Base-by-base conservation (phyloP, 768 basidiomycete species). In the Leccinum longicurvipes region DNA sequence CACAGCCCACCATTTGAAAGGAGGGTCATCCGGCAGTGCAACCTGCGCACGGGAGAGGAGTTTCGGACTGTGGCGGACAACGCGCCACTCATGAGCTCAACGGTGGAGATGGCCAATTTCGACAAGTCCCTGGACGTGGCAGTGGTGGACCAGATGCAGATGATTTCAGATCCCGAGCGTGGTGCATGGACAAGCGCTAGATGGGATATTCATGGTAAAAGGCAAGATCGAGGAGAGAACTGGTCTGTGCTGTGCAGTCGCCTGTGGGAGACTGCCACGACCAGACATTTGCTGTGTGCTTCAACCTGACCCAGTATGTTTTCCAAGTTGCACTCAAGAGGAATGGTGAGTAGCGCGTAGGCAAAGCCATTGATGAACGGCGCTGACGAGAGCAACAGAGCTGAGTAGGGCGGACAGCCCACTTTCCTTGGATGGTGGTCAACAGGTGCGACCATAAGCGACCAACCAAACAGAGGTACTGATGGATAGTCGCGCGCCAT, bases 71-170 rank as follows among this genome's bases (percentile, higher is more conserved):
- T 96, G 21, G 75, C 77, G 9, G 76, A 76, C 1, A 62, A 76
- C 7, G 84, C 84, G 0, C 71, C 77, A 0, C 69, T 97, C 34
- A 55, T 78, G n/a, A 87, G 86, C 66, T 93, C 91, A 69, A 99
- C 97, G 3, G 88, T 98, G 62, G 97, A 99, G 77, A 99, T 98
- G 95, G 69, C 89, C 31, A 75, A 78, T 6, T 60, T 75, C 10
- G 58, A 60, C 2, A 59, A 47, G 17, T 56, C 57, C 4, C 76
- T 74, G 53, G 92, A 96, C 50, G 93, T 98, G 23, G 94, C 86
- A 0, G 94, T 99, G 46, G 78, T 99, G 45, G 97, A 98, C 69
- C 96, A 98, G 75, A 98, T 99, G 47, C 97, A 98, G 75, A 89
- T 98, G 89, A 83, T 98, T 17, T 82, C 82, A 0, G 93, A 98